Evolutionary conservation across 257 asterid species (phyloP).

Genomic region (Solanum rostratum): DNA sequence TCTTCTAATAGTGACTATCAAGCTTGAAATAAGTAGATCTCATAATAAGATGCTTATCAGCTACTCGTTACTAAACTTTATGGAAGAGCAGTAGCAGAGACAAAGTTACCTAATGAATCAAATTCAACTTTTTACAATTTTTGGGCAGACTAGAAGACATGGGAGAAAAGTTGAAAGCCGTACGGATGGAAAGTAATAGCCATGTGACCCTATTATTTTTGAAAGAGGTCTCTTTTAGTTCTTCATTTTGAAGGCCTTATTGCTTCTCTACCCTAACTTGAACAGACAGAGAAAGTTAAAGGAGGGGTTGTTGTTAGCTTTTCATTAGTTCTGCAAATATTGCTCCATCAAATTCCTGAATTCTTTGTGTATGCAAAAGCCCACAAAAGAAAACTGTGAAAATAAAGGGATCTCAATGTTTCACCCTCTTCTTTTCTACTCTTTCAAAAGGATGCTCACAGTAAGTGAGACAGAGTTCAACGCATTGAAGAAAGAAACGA

Average conservation of each 20-base stretch:
- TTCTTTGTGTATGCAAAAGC: not conserved
- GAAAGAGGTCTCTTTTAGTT: not conserved
- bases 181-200: not conserved
- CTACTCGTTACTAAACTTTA: not conserved
- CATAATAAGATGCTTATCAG: not conserved
- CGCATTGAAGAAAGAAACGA: conserved; percentile 4
- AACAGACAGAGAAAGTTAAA: not conserved
- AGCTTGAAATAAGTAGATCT: not conserved
- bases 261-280: not conserved
- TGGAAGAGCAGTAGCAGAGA: not conserved
- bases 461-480: not conserved
- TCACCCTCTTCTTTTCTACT: not conserved
- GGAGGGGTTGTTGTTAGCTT: not conserved
- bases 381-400: not conserved
- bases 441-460: not conserved
- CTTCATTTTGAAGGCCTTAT: not conserved
- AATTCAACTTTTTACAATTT: not conserved
- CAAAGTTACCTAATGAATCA: not conserved
- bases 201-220: not conserved
- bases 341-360: not conserved
- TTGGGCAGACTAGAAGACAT: not conserved
- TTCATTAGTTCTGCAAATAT: not conserved
- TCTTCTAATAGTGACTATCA: not conserved
- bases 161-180: not conserved
- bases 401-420: not conserved